These are phyloP conservation scores for Phytopythium montanum DNA, from an alignment of 352 stramenopile species.

Conservation along the genomic window DNA sequence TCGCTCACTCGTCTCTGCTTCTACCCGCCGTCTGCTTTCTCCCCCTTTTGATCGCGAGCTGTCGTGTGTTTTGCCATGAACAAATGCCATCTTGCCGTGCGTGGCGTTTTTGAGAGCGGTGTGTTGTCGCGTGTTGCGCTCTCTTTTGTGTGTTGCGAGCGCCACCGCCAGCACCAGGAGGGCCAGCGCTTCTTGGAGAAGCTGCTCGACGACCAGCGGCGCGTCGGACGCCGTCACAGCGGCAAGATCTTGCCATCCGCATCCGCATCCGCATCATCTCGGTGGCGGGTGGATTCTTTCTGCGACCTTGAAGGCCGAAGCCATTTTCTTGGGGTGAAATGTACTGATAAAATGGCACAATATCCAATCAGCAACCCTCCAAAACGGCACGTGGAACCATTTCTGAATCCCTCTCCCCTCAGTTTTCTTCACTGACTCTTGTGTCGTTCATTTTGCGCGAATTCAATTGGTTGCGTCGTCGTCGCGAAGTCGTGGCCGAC, in stretches of 20 bases:
- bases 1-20: no score
- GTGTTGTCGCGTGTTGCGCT: not conserved
- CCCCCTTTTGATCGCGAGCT: not conserved
- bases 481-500: not conserved
- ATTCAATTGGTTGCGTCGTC: not conserved
- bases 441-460: no score
- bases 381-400: not conserved
- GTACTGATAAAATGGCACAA: not conserved
- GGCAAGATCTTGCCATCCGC: not conserved
- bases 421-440: not conserved
- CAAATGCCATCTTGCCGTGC: not conserved
- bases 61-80: not conserved
- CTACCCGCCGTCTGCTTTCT: not conserved
- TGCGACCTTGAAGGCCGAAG: not conserved
- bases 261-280: not conserved
- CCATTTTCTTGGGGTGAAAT: not conserved
- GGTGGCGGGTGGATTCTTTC: not conserved
- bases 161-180: not conserved
- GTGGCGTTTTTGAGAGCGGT: not conserved
- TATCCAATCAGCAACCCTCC: not conserved
- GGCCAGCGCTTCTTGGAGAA: not conserved
- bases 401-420: slow-evolving; percentile 1
- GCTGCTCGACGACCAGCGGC: not conserved
- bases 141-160: not conserved
- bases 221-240: not conserved